Conservation (phyloP, 306 rosid species). For the Citrullus mucosospermus region DNA sequence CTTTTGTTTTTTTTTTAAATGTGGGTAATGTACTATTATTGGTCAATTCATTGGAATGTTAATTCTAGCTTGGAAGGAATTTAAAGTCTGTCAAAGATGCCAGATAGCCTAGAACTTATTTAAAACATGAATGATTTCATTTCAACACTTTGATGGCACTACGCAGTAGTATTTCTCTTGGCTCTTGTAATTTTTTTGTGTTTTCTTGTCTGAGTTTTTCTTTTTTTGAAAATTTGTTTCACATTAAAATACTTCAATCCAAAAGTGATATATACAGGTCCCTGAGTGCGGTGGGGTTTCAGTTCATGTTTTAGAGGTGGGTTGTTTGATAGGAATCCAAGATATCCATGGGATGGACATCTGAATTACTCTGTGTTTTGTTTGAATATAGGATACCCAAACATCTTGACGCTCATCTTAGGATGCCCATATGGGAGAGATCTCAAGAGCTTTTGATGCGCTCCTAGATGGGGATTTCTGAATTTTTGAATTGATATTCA, state of each 20-base stretch:
- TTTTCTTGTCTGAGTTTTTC: background rate
- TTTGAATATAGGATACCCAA: background rate
- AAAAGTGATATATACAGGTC: background rate
- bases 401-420: background rate
- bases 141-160: background rate
- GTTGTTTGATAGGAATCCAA: background rate
- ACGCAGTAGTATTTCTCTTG: background rate
- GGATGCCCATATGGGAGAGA: background rate
- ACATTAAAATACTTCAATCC: background rate
- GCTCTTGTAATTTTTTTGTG: background rate
- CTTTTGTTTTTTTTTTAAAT: background rate
- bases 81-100: background rate
- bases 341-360: background rate
- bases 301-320: background rate
- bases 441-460: background rate
- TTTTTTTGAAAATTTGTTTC: too few relatives aligned
- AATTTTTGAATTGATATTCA: too few relatives aligned
- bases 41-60: background rate
- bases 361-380: background rate
- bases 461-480: background rate
- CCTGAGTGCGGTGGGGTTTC: background rate
- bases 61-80: background rate
- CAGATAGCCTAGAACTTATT: background rate
- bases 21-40: background rate
- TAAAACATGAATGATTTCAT: background rate